These are phyloP conservation scores for Simplicillium aogashimaense DNA, from an alignment of 2,329 filamentous ascomycete genomes.

Conservation along the genomic window DNA sequence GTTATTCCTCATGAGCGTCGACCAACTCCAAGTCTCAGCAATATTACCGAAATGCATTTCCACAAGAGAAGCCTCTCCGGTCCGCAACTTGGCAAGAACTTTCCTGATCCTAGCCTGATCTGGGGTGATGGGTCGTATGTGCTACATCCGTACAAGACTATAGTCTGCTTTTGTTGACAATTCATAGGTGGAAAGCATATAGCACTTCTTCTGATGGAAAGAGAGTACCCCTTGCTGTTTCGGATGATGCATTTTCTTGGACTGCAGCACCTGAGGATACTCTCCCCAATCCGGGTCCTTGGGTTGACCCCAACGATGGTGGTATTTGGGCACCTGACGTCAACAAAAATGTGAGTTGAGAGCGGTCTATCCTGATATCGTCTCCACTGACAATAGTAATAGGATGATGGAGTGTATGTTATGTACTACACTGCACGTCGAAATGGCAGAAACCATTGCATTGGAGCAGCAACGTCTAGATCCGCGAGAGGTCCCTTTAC, in stretches of 20 bases:
- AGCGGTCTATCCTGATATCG: no score
- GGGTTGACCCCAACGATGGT: slow-evolving; percentile 4
- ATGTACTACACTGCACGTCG: slow-evolving; percentile 5
- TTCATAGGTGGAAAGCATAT: slow-evolving; percentile 5
- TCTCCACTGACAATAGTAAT: no score
- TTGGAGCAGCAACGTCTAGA: slow-evolving; percentile 6
- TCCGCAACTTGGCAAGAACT: slow-evolving; percentile 2
- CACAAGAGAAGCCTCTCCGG: slow-evolving; percentile 1
- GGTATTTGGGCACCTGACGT: slow-evolving; percentile 6
- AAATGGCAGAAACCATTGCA: slow-evolving; percentile 4
- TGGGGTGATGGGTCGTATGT: slow-evolving; percentile 6
- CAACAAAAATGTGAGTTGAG: slow-evolving; percentile 4
- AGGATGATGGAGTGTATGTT: slow-evolving; percentile 3
- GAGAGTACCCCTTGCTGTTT: slow-evolving; percentile 4
- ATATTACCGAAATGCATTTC: slow-evolving; percentile 3
- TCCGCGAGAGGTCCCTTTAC: slow-evolving; percentile 2
- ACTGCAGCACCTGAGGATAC: neutral
- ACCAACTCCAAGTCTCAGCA: slow-evolving; percentile 1
- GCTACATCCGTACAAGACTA: neutral
- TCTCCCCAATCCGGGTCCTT: slow-evolving; percentile 2
- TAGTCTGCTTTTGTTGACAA: neutral
- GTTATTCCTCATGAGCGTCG: neutral
- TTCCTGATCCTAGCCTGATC: slow-evolving; percentile 5
- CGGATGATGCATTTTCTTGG: slow-evolving; percentile 2
- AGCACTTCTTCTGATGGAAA: slow-evolving; percentile 3